Conservation (phyloP, 164 flowering plant species). For the Litsea cubeba region DNA sequence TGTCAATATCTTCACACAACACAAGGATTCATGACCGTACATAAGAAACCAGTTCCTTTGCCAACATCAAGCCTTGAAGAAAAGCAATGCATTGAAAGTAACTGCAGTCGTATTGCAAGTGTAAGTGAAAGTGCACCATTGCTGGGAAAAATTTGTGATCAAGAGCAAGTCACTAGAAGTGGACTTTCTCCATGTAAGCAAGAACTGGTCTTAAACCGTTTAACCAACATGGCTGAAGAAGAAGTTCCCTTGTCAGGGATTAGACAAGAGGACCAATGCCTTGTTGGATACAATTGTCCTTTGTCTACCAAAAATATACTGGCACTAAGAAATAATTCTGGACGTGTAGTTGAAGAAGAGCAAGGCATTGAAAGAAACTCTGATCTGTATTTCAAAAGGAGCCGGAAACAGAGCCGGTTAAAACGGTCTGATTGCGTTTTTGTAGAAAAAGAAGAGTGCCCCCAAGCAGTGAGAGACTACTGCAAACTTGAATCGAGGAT, state of each 20-base stretch:
- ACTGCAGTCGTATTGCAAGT: background rate
- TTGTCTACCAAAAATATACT: background rate
- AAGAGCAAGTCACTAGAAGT: background rate
- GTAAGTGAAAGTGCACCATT: background rate
- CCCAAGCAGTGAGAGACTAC: constrained; percentile 46
- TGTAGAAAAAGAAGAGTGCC: constrained; percentile 26
- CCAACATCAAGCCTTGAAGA: too few species aligned
- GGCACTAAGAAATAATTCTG: background rate
- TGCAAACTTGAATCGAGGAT: constrained; percentile 1
- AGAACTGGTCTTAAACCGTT: background rate
- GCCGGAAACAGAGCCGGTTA: background rate
- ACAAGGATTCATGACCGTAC: background rate
- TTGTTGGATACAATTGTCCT: background rate
- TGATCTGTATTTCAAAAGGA: background rate
- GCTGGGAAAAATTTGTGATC: background rate
- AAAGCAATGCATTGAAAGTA: too few species aligned
- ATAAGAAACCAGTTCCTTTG: too few species aligned
- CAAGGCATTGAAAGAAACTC: too few species aligned
- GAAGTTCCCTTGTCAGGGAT: background rate
- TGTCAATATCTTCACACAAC: background rate
- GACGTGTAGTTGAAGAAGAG: background rate
- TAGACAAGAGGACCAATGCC: background rate
- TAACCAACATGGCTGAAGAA: background rate
- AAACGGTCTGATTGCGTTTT: background rate
- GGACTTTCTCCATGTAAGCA: background rate